phyloP scores from a whole-genome alignment of 2,329 filamentous ascomycete species.

The Colletotrichum sp. region DNA sequence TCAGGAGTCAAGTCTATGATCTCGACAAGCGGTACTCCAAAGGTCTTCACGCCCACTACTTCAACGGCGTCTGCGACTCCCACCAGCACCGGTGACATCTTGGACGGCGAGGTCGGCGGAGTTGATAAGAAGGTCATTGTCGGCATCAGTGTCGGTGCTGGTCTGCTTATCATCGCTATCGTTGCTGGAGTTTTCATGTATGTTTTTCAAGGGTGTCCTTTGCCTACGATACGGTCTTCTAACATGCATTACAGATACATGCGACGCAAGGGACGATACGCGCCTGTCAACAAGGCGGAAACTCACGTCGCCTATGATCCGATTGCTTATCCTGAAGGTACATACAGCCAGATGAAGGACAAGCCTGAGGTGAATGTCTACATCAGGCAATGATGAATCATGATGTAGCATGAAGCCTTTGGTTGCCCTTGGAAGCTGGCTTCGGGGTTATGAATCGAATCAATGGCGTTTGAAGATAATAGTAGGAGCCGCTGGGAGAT shows the following conservation, averaged over 20 bases:
- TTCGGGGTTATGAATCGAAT: neutral
- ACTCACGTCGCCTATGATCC: neutral
- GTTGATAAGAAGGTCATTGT: conserved; percentile 51
- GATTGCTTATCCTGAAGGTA: neutral
- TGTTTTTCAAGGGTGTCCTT: neutral
- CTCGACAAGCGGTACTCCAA: neutral
- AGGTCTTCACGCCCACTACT: neutral
- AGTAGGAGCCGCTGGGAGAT: neutral
- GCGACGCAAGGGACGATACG: neutral
- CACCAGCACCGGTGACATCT: neutral
- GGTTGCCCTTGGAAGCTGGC: neutral
- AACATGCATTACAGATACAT: neutral
- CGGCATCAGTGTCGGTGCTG: conserved; percentile 52
- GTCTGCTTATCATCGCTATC: conserved; percentile 41
- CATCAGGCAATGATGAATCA: neutral
- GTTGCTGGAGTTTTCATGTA: conserved; percentile 24
- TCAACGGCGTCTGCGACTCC: neutral
- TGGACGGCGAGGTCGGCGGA: conserved; percentile 32
- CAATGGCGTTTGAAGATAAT: neutral
- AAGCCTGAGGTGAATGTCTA: neutral
- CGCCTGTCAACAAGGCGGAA: neutral
- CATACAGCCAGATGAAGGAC: neutral
- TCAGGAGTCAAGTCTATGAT: neutral
- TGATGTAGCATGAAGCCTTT: rapidly evolving
- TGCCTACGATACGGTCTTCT: rapidly evolving